Evolutionary conservation across 352 stramenopile genomes (phyloP).

Genomic region (Phytophthora europaea): DNA sequence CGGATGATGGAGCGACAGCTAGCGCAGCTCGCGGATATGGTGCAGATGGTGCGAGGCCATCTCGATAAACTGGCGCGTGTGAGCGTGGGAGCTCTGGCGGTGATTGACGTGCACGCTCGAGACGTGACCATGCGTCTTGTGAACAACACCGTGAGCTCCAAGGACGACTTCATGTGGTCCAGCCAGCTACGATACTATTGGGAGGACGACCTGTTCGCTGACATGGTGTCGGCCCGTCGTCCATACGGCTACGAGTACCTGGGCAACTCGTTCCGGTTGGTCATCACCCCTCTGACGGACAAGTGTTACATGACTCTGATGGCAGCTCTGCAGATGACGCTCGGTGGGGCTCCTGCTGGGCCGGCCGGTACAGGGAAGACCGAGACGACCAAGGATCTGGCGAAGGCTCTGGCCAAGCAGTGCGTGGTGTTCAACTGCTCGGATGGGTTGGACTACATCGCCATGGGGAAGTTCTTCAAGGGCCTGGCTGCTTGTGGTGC

Average conservation of each 20-base stretch:
- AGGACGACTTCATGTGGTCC: constrained; percentile 96
- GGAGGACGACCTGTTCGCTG: constrained; percentile 84
- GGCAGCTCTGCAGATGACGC: constrained; percentile 95
- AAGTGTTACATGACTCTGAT: constrained; percentile 98
- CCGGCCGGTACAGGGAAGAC: constrained; percentile 96
- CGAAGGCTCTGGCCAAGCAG: constrained; percentile 95
- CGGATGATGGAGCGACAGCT: constrained; percentile 93
- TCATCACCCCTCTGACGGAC: constrained; percentile 96
- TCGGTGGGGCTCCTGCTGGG: constrained; percentile 93
- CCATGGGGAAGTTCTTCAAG: constrained; percentile 96
- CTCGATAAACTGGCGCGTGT: constrained; percentile 93
- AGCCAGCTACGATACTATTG: constrained; percentile 97
- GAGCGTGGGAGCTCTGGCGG: constrained; percentile 93
- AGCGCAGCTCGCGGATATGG: constrained; percentile 95
- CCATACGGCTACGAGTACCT: constrained; percentile 97
- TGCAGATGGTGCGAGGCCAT: constrained; percentile 91
- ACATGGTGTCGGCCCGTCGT: constrained; percentile 93
- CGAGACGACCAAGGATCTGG: constrained; percentile 95
- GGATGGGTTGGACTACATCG: constrained; percentile 95
- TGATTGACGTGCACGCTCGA: constrained; percentile 96
- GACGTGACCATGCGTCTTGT: constrained; percentile 93
- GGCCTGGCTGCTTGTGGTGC: constrained; percentile 93
- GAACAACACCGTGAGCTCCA: constrained; percentile 84
- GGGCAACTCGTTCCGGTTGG: constrained; percentile 94
- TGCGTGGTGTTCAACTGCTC: constrained; percentile 98